Base-by-base conservation (phyloP, 768 basidiomycete species). In the Filobasidium wieringae region DNA sequence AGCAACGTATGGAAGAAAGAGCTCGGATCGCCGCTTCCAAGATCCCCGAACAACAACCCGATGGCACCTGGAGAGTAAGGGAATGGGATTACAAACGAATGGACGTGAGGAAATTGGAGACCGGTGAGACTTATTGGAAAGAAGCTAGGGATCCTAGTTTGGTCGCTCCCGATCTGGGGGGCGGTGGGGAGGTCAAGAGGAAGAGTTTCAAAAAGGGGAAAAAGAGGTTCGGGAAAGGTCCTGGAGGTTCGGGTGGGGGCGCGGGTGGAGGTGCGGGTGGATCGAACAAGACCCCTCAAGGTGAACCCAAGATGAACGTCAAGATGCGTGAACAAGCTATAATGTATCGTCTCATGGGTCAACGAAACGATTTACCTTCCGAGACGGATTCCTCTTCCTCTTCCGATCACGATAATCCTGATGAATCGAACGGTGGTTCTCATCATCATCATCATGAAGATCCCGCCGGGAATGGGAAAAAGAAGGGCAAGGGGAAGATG, bases 61-160 rank as follows among this genome's bases (percentile, higher is more conserved):
- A 57, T 31, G 56, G 56, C 17, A 50, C 49, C 11, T 57, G 56
- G 56, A 27, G 49, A 17, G 56, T 51, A 4, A 32, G 47, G 15
- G 27, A 51, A 17, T 50, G 49, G 17, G 56, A 57, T 51, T 34
- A 49, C 19, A 39, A 50, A n/a, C 15, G 29, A 8, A 39, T 32
- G 49, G 32, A 43, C 22, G 47, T 51, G 34, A 39, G 40, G 12
- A 50, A 57, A 37, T 34, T 51, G 32, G 29, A 50, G 33, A 57
- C 34, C 17, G 56, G 56, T 11, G 56, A 57, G 49, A 51, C 27
- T 26, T 37, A 51, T 33, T 57, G 56, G 56, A 47, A 50, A 14
- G 49, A 50, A 36, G 56, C 50, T 7, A 33, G 37, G 34, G 56
- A 57, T 51, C 56, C 56, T 33, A 51, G 26, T 17, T 24, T 57